A percentile compares a stretch with the other conserved stretches of the same genome.
phyloP scores from a whole-genome alignment of 352 stramenopile genomes.

The Pseudoperonospora humuli region DNA sequence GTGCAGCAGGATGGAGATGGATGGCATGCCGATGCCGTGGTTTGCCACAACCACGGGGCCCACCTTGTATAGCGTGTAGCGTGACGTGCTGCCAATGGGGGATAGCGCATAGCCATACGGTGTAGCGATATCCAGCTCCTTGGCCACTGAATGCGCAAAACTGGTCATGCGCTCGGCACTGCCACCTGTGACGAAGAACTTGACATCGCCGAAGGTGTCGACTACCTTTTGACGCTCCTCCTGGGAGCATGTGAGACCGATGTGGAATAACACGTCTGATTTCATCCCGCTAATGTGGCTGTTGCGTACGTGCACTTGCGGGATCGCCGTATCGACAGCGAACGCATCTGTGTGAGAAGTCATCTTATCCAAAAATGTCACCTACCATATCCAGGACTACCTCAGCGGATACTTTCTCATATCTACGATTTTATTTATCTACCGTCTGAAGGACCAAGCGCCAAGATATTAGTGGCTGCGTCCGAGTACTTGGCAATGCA shows the following conservation, averaged over 20 bases:
- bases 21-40: conserved; percentile 78
- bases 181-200: conserved; percentile 73
- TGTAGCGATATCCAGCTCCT: conserved; percentile 43
- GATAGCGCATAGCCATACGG: conserved; percentile 57
- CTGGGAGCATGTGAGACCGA: conserved; percentile 50
- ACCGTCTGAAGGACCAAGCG: too few species aligned
- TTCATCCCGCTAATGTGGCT: conserved; percentile 48
- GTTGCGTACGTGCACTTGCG: conserved; percentile 47
- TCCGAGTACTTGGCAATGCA: too few species aligned
- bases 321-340: conserved; percentile 4
- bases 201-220: conserved; percentile 60
- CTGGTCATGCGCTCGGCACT: conserved; percentile 69
- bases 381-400: too few species aligned
- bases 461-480: too few species aligned
- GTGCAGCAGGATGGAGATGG: conserved; percentile 74
- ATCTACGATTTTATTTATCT: too few species aligned
- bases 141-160: conserved; percentile 51
- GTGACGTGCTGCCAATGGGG: conserved; percentile 59
- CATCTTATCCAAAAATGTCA: conserved; percentile 22
- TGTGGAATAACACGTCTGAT: conserved; percentile 71
- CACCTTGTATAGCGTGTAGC: conserved; percentile 79
- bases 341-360: conserved; percentile 20
- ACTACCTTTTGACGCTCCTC: conserved; percentile 38
- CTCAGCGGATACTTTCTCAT: too few species aligned
- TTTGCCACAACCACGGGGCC: conserved; percentile 70